Conservation (phyloP, 2,329 filamentous ascomycete species). For the Cladorrhinum sp. region DNA sequence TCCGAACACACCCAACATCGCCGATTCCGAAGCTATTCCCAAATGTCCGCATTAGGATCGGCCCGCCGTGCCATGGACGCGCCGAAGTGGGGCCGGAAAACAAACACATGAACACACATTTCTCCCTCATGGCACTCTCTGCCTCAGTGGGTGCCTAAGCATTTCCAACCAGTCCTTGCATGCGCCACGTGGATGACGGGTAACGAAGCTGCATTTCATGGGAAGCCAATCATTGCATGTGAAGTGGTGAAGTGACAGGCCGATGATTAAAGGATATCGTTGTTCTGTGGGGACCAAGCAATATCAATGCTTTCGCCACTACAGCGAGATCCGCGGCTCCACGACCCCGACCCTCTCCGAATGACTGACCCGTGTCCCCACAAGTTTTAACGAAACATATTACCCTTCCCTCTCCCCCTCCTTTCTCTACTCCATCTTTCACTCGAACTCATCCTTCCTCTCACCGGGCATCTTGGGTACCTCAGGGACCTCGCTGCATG, state of each 20-base stretch:
- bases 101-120: too few species aligned
- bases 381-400: neutral
- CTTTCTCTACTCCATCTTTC: neutral
- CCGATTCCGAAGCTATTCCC: conserved; percentile 6
- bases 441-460: neutral
- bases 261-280: too few species aligned
- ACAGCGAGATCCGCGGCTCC: neutral
- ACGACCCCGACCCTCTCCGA: neutral
- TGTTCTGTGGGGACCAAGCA: neutral
- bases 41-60: conserved; percentile 7
- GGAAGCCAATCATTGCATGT: neutral
- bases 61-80: neutral
- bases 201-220: neutral
- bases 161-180: neutral
- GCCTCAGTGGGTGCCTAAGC: neutral
- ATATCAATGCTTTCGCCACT: neutral
- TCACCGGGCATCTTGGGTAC: neutral
- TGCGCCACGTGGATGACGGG: neutral
- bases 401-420: neutral
- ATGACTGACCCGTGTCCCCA: neutral
- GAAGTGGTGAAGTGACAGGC: neutral
- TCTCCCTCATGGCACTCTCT: neutral
- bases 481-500: neutral
- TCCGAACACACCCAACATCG: neutral
- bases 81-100: conserved; percentile 2